These are phyloP conservation scores for Hordeum marinum DNA, from an alignment of 176 grass and related monocot genomes.

Conservation along the genomic window DNA sequence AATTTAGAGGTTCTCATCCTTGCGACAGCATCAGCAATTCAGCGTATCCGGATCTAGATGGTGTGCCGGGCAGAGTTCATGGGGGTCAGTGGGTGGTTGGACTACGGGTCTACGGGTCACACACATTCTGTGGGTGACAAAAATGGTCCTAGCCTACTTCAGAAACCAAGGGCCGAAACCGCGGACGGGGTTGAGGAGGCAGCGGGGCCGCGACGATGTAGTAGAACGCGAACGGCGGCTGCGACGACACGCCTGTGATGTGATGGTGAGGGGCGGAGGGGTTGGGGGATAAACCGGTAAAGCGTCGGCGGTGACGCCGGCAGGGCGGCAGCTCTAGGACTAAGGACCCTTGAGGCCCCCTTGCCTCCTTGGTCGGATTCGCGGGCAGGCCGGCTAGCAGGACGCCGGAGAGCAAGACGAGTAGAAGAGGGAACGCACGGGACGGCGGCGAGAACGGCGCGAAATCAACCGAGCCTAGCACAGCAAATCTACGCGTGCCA, in stretches of 20 bases:
- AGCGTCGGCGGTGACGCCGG: neutral
- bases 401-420: neutral
- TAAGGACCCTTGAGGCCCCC: neutral
- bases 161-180: neutral
- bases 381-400: neutral
- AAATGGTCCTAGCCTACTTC: neutral
- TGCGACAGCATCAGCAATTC: neutral
- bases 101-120: neutral
- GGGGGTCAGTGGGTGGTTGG: neutral
- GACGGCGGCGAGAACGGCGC: neutral
- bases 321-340: neutral
- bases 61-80: neutral
- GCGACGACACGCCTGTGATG: neutral
- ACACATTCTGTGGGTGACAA: neutral
- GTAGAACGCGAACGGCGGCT: neutral
- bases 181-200: neutral
- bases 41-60: neutral
- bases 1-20: neutral
- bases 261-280: neutral
- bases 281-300: neutral
- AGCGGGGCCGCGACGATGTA: neutral
- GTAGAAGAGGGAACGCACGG: neutral
- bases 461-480: neutral
- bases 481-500: neutral
- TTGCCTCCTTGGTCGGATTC: neutral